phyloP scores from a whole-genome alignment of 257 asterid genomes.

The Anisodus acutangulus region DNA sequence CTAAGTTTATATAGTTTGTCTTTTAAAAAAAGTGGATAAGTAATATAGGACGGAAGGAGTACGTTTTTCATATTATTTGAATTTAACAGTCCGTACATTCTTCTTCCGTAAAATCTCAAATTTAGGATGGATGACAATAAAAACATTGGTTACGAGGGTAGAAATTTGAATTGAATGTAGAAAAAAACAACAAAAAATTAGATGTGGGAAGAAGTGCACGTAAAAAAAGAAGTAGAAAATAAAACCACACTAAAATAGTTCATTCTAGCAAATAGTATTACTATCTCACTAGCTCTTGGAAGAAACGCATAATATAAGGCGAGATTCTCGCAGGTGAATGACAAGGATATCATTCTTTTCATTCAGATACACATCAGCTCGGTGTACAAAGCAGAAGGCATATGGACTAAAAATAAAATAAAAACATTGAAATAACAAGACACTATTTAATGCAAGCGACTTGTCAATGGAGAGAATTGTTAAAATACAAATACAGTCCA shows the following conservation, averaged over 20 bases:
- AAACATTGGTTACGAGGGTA: no score
- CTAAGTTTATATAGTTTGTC: no score
- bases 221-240: slow-evolving; percentile 13
- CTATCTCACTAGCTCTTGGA: not conserved
- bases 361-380: not conserved
- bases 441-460: slow-evolving; percentile 38
- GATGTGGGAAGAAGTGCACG: slow-evolving; percentile 23
- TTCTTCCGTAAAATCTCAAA: no score
- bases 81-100: no score
- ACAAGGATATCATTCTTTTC: slow-evolving; percentile 26
- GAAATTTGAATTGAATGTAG: not conserved
- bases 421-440: not conserved
- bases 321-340: slow-evolving; percentile 43
- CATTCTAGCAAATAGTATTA: not conserved
- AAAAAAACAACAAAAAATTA: not conserved
- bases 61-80: no score
- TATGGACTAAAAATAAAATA: not conserved
- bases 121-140: no score
- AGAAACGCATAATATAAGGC: slow-evolving; percentile 42
- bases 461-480: slow-evolving; percentile 22
- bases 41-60: no score
- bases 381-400: slow-evolving; percentile 18
- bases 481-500: slow-evolving; percentile 23
- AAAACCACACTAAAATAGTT: not conserved
- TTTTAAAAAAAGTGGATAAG: no score